Conservation (phyloP, 306 rosid species). For the Cucurbita maxima region DNA sequence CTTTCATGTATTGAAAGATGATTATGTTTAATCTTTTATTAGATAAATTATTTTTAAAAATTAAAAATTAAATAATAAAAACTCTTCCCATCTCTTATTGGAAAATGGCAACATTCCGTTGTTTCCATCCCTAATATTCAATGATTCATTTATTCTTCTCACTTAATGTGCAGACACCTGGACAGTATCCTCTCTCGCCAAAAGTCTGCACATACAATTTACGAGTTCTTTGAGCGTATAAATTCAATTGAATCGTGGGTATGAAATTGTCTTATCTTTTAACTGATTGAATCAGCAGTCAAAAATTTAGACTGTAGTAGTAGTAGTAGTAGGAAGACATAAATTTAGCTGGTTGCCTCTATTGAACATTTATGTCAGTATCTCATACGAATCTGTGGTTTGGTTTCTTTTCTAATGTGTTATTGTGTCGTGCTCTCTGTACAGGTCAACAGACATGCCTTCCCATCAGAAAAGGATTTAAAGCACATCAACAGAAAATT, state of each 20-base stretch:
- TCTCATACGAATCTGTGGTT: not conserved
- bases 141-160: constrained; percentile 7
- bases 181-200: constrained; percentile 38
- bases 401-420: constrained; percentile 18
- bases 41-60: not conserved
- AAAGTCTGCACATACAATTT: constrained; percentile 32
- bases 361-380: not conserved
- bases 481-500: constrained; percentile 76
- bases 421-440: constrained; percentile 8
- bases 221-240: constrained; percentile 51
- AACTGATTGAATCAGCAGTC: not conserved
- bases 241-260: constrained; percentile 63
- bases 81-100: not conserved
- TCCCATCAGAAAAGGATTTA: constrained; percentile 75
- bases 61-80: not conserved
- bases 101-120: not conserved
- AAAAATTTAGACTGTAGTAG: not conserved
- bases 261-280: constrained; percentile 15
- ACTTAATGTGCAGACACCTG: constrained; percentile 41
- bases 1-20: not conserved
- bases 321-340: not conserved
- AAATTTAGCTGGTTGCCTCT: not conserved
- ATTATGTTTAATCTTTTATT: not conserved
- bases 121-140: not conserved
- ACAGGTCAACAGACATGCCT: constrained; percentile 47